Conservation (phyloP, 2,329 filamentous ascomycete genomes). For the Rhynchosporium graminicola region DNA sequence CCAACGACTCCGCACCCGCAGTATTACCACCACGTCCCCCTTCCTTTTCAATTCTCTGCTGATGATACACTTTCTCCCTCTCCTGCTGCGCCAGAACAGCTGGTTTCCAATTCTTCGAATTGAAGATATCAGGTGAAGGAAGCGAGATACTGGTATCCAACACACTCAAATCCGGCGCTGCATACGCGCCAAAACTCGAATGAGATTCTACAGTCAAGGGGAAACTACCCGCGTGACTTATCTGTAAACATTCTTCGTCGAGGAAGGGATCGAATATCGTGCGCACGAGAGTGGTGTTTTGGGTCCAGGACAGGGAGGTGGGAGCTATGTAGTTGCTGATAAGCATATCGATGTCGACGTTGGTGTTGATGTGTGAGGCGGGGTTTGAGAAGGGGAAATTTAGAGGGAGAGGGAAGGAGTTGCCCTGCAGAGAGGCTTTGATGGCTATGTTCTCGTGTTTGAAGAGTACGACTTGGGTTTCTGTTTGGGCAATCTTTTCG, state of each 20-base stretch:
- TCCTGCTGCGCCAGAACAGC: constrained; percentile 5
- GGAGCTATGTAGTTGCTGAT: constrained; percentile 1
- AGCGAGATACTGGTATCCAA: constrained; percentile 7
- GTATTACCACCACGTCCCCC: background rate
- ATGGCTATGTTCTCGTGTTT: constrained; percentile 34
- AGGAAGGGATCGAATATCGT: constrained; percentile 30
- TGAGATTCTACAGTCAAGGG: background rate
- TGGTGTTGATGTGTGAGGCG: background rate
- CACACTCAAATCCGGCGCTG: background rate
- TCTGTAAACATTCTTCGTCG: constrained; percentile 26
- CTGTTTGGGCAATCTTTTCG: constrained; percentile 31
- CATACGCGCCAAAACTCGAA: background rate
- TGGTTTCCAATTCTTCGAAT: constrained; percentile 1
- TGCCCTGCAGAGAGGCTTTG: constrained; percentile 21
- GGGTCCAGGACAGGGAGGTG: constrained; percentile 4
- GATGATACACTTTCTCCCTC: background rate
- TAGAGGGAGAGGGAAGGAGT: constrained; percentile 19
- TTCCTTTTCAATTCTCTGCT: background rate
- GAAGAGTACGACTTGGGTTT: constrained; percentile 26
- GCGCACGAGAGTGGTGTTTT: constrained; percentile 23
- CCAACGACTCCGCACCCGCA: background rate
- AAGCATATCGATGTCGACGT: constrained; percentile 1
- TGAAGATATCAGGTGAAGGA: constrained; percentile 10
- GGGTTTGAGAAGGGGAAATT: background rate
- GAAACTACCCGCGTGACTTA: constrained; percentile 20